phyloP scores from a whole-genome alignment of 2,329 filamentous ascomycete genomes.

The Xylaria sp. region DNA sequence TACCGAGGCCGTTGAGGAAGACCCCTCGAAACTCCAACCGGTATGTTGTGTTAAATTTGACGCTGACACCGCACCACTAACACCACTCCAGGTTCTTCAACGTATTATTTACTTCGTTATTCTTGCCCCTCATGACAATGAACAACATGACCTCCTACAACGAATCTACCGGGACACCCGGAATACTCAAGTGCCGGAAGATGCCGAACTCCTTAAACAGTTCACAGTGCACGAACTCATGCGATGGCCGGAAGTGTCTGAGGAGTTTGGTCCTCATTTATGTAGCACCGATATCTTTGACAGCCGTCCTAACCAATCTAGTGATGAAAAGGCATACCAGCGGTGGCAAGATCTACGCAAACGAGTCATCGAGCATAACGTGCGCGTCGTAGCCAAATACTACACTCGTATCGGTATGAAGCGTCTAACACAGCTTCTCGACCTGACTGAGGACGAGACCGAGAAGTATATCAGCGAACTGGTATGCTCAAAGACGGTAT shows the following conservation, averaged over 20 bases:
- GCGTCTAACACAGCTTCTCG: slow-evolving; percentile 88
- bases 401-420: slow-evolving; percentile 97
- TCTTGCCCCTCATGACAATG: slow-evolving; percentile 96
- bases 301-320: slow-evolving; percentile 69
- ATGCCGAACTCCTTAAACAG: slow-evolving; percentile 88
- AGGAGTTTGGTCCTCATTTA: slow-evolving; percentile 88
- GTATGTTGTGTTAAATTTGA: slow-evolving; percentile 63
- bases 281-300: slow-evolving; percentile 92
- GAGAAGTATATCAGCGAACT: slow-evolving; percentile 99
- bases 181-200: slow-evolving; percentile 79
- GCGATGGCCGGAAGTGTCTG: slow-evolving; percentile 95
- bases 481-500: slow-evolving; percentile 97
- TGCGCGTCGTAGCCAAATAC: slow-evolving; percentile 97
- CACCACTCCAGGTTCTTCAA: slow-evolving; percentile 75
- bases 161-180: slow-evolving; percentile 88
- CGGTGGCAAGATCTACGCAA: slow-evolving; percentile 96
- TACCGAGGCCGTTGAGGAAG: slow-evolving; percentile 93
- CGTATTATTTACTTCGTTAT: slow-evolving; percentile 98
- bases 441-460: slow-evolving; percentile 93
- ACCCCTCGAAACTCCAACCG: slow-evolving; percentile 84
- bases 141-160: slow-evolving; percentile 96
- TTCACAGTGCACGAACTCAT: slow-evolving; percentile 97
- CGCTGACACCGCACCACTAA: slow-evolving; percentile 33
- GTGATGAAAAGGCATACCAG: slow-evolving; percentile 82
- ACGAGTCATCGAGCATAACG: slow-evolving; percentile 99